These are phyloP conservation scores for Eremomyces bilateralis DNA, from an alignment of 495 filamentous ascomycete species.

Conservation along the genomic window DNA sequence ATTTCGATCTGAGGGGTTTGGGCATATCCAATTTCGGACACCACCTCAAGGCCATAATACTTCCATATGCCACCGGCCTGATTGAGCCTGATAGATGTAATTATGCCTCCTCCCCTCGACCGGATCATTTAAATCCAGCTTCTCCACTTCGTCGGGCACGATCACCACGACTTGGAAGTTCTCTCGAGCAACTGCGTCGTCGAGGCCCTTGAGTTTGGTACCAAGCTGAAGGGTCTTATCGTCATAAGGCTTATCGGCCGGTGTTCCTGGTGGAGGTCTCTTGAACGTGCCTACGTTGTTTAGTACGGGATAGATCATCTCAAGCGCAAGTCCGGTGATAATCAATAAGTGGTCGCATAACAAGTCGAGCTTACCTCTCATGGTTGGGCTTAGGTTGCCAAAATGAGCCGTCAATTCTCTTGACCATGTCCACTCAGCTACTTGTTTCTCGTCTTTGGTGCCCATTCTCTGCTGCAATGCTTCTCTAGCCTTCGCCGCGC, in stretches of 20 bases:
- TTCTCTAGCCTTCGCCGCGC: constrained; percentile 21
- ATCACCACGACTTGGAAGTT: constrained; percentile 82
- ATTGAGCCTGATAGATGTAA: too few relatives aligned
- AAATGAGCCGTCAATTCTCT: constrained; percentile 70
- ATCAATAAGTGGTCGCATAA: too few relatives aligned
- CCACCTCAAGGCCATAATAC: too few relatives aligned
- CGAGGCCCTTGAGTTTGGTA: constrained; percentile 42
- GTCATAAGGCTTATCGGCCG: constrained; percentile 25
- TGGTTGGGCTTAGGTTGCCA: constrained; percentile 57
- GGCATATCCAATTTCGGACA: too few relatives aligned
- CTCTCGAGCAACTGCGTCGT: constrained; percentile 42
- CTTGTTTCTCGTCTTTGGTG: constrained; percentile 14
- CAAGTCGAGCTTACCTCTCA: constrained; percentile 17
- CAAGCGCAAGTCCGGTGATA: too few relatives aligned
- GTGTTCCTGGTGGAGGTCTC: constrained; percentile 51
- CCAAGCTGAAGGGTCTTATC: constrained; percentile 35
- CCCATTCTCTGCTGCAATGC: constrained; percentile 21
- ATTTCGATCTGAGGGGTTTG: too few relatives aligned
- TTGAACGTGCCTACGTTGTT: constrained; percentile 37
- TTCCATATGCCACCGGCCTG: too few relatives aligned
- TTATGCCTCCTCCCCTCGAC: too few relatives aligned
- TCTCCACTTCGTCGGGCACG: constrained; percentile 58
- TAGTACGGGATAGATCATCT: too few relatives aligned
- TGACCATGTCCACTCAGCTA: constrained; percentile 30
- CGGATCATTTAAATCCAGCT: constrained; percentile 47